These are phyloP conservation scores for Pichia sp. DNA, from an alignment of 1,139 yeast species.

Conservation along the genomic window DNA sequence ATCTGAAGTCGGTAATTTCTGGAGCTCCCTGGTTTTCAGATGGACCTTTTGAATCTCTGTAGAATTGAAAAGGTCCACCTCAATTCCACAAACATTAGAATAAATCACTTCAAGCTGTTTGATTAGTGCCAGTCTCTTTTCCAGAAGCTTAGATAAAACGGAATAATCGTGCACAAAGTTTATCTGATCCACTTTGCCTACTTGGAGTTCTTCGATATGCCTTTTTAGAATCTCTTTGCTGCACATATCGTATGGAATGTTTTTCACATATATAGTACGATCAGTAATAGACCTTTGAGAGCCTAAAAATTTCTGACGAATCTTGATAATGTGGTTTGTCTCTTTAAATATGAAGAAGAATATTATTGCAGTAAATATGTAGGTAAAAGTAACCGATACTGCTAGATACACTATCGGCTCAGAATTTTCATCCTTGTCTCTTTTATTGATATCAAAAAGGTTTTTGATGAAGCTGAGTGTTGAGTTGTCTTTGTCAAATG, in stretches of 20 bases:
- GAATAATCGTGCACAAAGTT: slow-evolving; percentile 51
- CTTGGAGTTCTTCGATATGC: slow-evolving; percentile 54
- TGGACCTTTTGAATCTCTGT: slow-evolving; percentile 11
- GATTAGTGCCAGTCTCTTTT: slow-evolving; percentile 32
- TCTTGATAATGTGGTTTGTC: slow-evolving; percentile 64
- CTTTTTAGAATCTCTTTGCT: slow-evolving; percentile 39
- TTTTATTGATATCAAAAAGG: not conserved
- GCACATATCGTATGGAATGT: slow-evolving; percentile 39
- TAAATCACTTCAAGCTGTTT: slow-evolving; percentile 39
- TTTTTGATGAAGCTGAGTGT: slow-evolving; percentile 3
- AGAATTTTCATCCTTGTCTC: slow-evolving; percentile 13
- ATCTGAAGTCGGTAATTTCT: slow-evolving; percentile 11
- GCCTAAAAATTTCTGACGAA: slow-evolving; percentile 81
- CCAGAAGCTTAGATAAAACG: slow-evolving; percentile 38
- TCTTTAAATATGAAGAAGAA: slow-evolving; percentile 57
- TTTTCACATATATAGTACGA: slow-evolving; percentile 62
- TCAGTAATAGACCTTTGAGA: slow-evolving; percentile 87
- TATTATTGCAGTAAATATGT: slow-evolving; percentile 69
- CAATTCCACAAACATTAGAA: slow-evolving; percentile 39
- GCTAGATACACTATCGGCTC: slow-evolving; percentile 37
- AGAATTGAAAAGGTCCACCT: slow-evolving; percentile 25
- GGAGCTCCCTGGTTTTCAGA: slow-evolving; percentile 5
- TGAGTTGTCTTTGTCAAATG: slow-evolving; percentile 45
- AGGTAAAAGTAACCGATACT: slow-evolving; percentile 83
- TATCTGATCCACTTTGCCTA: slow-evolving; percentile 52